A percentile compares a stretch with the other conserved stretches of the same genome.
Evolutionary conservation across 208 protist genomes (phyloP).

Genomic region (Trypanosoma brucei): DNA sequence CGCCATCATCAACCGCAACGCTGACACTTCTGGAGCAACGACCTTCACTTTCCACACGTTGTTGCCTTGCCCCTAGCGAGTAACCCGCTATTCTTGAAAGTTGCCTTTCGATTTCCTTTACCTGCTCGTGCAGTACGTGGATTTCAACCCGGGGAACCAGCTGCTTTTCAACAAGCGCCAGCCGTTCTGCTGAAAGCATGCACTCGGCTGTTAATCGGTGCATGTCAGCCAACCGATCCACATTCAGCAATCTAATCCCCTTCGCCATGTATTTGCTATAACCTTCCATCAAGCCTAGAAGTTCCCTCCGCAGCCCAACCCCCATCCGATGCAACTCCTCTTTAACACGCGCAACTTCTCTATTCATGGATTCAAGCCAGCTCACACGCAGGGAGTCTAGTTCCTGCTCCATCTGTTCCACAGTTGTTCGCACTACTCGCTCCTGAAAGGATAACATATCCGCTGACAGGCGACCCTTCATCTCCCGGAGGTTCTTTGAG

Average conservation of each 20-base stretch:
- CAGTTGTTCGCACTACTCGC: slow-evolving; percentile 29
- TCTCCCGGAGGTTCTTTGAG: slow-evolving; percentile 49
- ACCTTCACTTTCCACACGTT: background rate
- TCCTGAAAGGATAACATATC: slow-evolving; percentile 55
- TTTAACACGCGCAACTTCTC: slow-evolving; percentile 37
- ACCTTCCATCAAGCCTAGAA: slow-evolving; percentile 30
- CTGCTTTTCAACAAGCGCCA: slow-evolving; percentile 28
- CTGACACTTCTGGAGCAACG: background rate
- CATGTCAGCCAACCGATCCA: slow-evolving; percentile 23
- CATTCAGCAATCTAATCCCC: slow-evolving; percentile 25
- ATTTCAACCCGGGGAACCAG: slow-evolving; percentile 27
- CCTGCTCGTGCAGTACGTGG: slow-evolving; percentile 22
- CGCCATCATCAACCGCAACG: too few species aligned
- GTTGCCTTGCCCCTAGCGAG: background rate
- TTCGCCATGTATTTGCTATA: slow-evolving; percentile 39
- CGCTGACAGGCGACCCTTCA: slow-evolving; percentile 32
- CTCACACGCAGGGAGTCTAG: slow-evolving; percentile 45
- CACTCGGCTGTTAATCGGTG: slow-evolving; percentile 27
- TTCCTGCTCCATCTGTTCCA: slow-evolving; percentile 40
- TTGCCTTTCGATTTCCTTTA: slow-evolving; percentile 10
- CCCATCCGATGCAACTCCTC: slow-evolving; percentile 38
- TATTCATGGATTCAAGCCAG: slow-evolving; percentile 28
- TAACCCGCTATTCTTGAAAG: background rate
- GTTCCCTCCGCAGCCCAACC: slow-evolving; percentile 24
- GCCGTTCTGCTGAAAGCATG: slow-evolving; percentile 25